Conservation (phyloP, 1,284 basidiomycete genomes). For the Ustilago nuda region DNA sequence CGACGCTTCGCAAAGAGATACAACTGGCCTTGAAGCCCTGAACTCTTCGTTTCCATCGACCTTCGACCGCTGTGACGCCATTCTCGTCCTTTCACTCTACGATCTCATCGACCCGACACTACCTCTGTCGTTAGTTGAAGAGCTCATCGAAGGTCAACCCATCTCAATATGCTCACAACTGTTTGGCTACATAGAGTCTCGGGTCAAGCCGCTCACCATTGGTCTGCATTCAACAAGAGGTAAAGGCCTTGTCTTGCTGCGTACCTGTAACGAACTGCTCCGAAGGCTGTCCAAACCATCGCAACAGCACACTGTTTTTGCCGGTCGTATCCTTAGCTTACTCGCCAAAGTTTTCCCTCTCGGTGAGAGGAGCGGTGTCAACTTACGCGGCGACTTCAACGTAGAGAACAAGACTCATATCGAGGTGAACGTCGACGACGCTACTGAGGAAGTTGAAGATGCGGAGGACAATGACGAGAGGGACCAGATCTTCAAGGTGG, state of each 20-base stretch:
- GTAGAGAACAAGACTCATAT: constrained; percentile 73
- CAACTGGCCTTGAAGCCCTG: neutral
- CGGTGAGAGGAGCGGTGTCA: constrained; percentile 88
- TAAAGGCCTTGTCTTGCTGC: constrained; percentile 83
- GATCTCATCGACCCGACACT: constrained; percentile 52
- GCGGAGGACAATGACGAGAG: constrained; percentile 31
- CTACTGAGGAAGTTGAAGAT: constrained; percentile 19
- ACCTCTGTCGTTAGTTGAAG: constrained; percentile 54
- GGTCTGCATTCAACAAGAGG: constrained; percentile 82
- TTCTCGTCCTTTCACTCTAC: constrained; percentile 42
- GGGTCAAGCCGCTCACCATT: constrained; percentile 53
- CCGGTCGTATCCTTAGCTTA: constrained; percentile 86
- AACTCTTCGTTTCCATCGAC: constrained; percentile 13
- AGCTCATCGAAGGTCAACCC: constrained; percentile 55
- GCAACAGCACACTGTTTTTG: constrained; percentile 80
- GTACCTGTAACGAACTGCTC: constrained; percentile 86
- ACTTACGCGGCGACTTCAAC: constrained; percentile 81
- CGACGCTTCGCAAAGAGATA: constrained; percentile 1
- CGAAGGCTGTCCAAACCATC: constrained; percentile 85
- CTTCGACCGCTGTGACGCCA: constrained; percentile 51
- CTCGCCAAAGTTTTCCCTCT: constrained; percentile 85
- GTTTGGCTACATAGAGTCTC: constrained; percentile 55
- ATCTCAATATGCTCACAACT: constrained; percentile 53
- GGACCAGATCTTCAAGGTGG: constrained; percentile 47
- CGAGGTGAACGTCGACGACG: constrained; percentile 36